A percentile compares a stretch with the other conserved stretches of the same genome.
These are phyloP conservation scores for Wickerhamiella qilinensis DNA, from an alignment of 805 yeast genomes.

Conservation along the genomic window DNA sequence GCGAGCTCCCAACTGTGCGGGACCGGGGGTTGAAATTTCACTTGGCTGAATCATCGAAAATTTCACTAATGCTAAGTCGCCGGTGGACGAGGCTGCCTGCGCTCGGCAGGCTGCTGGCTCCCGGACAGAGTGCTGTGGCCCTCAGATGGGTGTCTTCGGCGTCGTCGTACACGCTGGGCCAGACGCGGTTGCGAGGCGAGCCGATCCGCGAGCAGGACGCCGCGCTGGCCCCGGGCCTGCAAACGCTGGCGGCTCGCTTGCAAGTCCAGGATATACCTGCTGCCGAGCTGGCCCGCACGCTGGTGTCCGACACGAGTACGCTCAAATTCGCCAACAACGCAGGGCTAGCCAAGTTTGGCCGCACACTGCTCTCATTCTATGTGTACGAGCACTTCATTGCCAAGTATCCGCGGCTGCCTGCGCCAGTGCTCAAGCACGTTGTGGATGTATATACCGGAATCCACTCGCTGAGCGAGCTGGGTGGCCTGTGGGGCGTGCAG, in stretches of 20 bases:
- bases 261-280: conserved; percentile 34
- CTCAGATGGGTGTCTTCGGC: not conserved
- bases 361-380: conserved; percentile 56
- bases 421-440: conserved; percentile 57
- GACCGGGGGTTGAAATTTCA: not conserved
- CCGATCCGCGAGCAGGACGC: conserved; percentile 37
- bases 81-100: not conserved
- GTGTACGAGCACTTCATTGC: conserved; percentile 56
- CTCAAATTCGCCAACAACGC: conserved; percentile 50
- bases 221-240: conserved; percentile 48
- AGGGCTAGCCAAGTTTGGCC: conserved; percentile 73
- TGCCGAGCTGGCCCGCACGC: conserved; percentile 63
- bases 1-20: too few species aligned
- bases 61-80: not conserved
- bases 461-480: conserved; percentile 47
- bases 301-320: conserved; percentile 38
- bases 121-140: not conserved
- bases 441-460: conserved; percentile 61
- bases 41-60: not conserved
- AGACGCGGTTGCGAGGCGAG: conserved; percentile 9
- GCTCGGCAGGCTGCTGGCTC: not conserved
- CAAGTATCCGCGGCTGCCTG: conserved; percentile 81
- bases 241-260: conserved; percentile 65
- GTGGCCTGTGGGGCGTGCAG: conserved; percentile 78
- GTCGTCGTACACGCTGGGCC: not conserved